Base-by-base conservation (phyloP, 345 rosid genomes). In the Euphorbia lathyris region DNA sequence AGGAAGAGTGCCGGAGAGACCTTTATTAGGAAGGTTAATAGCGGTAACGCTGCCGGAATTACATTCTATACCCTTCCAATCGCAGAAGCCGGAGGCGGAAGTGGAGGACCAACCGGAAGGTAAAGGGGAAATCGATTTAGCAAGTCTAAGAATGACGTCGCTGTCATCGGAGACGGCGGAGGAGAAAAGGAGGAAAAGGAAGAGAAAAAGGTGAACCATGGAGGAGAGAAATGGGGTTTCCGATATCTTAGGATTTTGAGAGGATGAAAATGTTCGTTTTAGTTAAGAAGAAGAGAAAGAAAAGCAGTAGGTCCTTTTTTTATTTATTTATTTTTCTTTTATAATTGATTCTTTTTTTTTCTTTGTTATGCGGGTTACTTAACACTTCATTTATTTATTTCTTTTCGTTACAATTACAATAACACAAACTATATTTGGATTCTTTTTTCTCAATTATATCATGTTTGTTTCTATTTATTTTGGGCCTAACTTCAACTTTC, bases 101-200 rank as follows among this genome's bases (percentile, higher is more conserved):
- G 65, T 62, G 16, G 86, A 32, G 6, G 96, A 88, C 98, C 98
- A 92, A 10, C 70, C 83, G 12, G 82, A 34, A 23, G 97, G 96
- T 5, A 82, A 34, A 0, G 88, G 78, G 10, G 12, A 10, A 20
- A 91, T 70, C 0, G 89, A 71, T 38, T 76, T 52, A 47, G 90
- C 84, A 1, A 94, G 65, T 19, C 72, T 71, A 22, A 83, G 76
- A 77, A 89, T 80, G 55, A 80, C 83, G 7, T 81, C 68, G 14
- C 83, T 80, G 63, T 93, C 98, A 32, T 88, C 97, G 2, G 79
- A 86, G 62, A 68, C 2, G 57, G 80, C 56, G 1, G 66, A 74
- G 10, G 68, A 76, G 30, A 74, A 43, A 43, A 71, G 12, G 68
- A 83, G 42, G 74, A 16, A 4, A 11, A 50, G 20, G 72, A 58